phyloP scores from a whole-genome alignment of 1,284 basidiomycete species.

The Trametes hirsuta region DNA sequence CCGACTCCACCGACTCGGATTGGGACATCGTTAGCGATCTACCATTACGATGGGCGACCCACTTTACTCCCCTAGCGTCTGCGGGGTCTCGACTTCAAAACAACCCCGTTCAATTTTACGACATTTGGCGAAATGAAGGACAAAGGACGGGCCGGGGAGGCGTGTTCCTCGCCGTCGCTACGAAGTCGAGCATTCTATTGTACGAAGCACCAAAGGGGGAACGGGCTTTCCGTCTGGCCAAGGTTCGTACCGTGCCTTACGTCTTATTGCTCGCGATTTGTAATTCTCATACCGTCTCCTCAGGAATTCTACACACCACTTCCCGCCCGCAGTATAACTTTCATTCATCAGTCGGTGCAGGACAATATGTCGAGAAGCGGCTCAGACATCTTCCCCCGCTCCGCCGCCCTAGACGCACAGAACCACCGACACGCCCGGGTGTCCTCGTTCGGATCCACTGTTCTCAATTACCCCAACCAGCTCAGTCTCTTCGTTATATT shows the following conservation, averaged over 20 bases:
- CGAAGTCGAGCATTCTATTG: slow-evolving; percentile 69
- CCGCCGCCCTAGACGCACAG: slow-evolving; percentile 16
- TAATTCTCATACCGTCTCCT: background rate
- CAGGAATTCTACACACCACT: slow-evolving; percentile 83
- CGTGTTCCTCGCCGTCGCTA: slow-evolving; percentile 73
- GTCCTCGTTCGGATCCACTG: slow-evolving; percentile 34
- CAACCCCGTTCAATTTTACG: slow-evolving; percentile 63
- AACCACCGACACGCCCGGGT: slow-evolving; percentile 34
- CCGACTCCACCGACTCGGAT: slow-evolving; percentile 39
- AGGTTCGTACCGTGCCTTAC: slow-evolving; percentile 46
- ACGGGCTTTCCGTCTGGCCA: slow-evolving; percentile 78
- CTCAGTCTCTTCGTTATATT: slow-evolving; percentile 77
- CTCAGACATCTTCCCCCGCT: slow-evolving; percentile 42
- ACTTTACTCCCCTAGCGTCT: slow-evolving; percentile 73
- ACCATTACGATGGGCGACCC: slow-evolving; percentile 78
- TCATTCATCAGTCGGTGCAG: slow-evolving; percentile 68
- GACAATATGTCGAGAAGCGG: slow-evolving; percentile 50
- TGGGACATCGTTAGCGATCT: slow-evolving; percentile 82
- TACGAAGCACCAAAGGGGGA: slow-evolving; percentile 82
- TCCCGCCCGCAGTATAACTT: slow-evolving; percentile 61
- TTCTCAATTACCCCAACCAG: slow-evolving; percentile 59
- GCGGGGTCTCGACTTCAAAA: slow-evolving; percentile 65
- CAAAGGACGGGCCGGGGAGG: slow-evolving; percentile 50
- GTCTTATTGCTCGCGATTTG: background rate
- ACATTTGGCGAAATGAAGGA: slow-evolving; percentile 62